These are phyloP conservation scores for Strigomonas culicis DNA, from an alignment of 208 protist species.

Conservation along the genomic window DNA sequence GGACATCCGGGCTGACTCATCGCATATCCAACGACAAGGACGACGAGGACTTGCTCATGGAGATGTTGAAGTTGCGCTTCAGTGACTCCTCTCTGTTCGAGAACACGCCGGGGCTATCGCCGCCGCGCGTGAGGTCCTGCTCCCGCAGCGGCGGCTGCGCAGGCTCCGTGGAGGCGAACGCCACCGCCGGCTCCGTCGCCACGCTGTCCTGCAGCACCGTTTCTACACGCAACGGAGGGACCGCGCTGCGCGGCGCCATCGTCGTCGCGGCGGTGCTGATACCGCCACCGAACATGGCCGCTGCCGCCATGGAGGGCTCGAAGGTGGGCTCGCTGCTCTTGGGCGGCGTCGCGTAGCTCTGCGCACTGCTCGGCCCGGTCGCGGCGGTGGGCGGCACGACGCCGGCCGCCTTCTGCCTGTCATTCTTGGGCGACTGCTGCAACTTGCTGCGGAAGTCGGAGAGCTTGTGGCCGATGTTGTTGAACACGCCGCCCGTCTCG, in stretches of 20 bases:
- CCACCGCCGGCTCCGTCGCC: not conserved
- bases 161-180: constrained; percentile 11
- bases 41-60: constrained; percentile 13
- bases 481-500: constrained; percentile 7
- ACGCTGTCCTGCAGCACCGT: too few species aligned
- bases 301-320: not conserved
- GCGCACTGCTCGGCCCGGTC: not conserved
- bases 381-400: not conserved
- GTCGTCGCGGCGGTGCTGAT: constrained; percentile 6
- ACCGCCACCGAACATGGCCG: constrained; percentile 7
- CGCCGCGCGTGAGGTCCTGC: constrained; percentile 17
- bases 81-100: constrained; percentile 17
- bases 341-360: not conserved
- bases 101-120: not conserved
- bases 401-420: constrained; percentile 1
- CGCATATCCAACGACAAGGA: constrained; percentile 7
- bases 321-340: not conserved
- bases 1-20: not conserved
- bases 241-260: not conserved
- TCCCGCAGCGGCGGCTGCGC: constrained; percentile 27
- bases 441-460: constrained; percentile 10
- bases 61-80: constrained; percentile 15
- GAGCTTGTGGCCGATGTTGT: constrained; percentile 12
- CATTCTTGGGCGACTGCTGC: not conserved
- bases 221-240: too few species aligned